Percentiles rank a stretch among this genome's conserved stretches.
Conservation (phyloP, 2,329 filamentous ascomycete genomes). For the Colletotrichum sp. region DNA sequence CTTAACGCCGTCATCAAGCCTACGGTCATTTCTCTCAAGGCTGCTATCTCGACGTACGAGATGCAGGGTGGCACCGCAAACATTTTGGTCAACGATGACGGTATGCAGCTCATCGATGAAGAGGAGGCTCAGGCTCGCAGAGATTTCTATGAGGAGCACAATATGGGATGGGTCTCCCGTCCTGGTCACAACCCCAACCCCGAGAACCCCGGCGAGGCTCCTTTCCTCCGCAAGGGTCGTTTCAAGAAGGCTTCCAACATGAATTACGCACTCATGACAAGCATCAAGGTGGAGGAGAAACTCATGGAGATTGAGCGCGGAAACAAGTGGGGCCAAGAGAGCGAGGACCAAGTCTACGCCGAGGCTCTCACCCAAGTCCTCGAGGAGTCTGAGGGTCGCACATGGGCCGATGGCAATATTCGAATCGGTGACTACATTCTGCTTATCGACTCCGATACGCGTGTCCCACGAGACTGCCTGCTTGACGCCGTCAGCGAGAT, state of each 20-base stretch:
- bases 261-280: conserved; percentile 66
- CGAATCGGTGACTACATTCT: conserved; percentile 68
- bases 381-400: conserved; percentile 53
- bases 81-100: conserved; percentile 73
- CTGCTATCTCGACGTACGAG: conserved; percentile 56
- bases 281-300: conserved; percentile 61
- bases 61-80: conserved; percentile 67
- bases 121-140: conserved; percentile 53
- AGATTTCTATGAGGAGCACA: conserved; percentile 63
- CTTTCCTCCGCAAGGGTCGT: conserved; percentile 62
- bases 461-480: conserved; percentile 71
- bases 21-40: conserved; percentile 52
- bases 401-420: conserved; percentile 63
- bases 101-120: conserved; percentile 64
- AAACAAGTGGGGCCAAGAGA: conserved; percentile 40
- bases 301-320: conserved; percentile 43
- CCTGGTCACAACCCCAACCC: conserved; percentile 57
- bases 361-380: conserved; percentile 49
- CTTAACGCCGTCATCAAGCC: conserved; percentile 50
- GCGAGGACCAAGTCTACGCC: conserved; percentile 50
- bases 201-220: conserved; percentile 48
- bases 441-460: conserved; percentile 72
- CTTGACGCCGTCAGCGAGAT: conserved; percentile 75
- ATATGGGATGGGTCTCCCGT: conserved; percentile 61
- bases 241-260: conserved; percentile 74